These are phyloP conservation scores for Rhizopogon vulgaris DNA, from an alignment of 768 basidiomycete genomes.

Conservation along the genomic window DNA sequence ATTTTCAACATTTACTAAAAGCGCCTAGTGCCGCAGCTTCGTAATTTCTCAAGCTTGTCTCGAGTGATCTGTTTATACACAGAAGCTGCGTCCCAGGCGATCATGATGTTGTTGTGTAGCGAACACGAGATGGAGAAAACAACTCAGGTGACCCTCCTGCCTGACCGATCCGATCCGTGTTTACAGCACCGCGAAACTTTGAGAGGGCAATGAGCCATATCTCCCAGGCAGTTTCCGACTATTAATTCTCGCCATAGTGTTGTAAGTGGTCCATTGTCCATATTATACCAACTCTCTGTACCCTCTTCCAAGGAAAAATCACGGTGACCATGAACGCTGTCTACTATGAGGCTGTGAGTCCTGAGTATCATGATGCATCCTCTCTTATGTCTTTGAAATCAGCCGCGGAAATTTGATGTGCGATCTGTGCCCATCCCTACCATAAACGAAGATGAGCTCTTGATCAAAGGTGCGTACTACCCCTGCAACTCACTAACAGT, in stretches of 20 bases:
- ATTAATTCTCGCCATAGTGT: not conserved
- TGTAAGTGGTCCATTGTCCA: too few species aligned
- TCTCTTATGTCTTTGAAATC: not conserved
- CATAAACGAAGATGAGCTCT: constrained; percentile 48
- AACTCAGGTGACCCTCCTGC: not conserved
- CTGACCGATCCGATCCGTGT: not conserved
- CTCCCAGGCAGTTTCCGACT: constrained; percentile 9
- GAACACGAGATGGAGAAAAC: not conserved
- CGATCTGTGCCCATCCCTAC: constrained; percentile 45
- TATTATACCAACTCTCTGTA: not conserved
- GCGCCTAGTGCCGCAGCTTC: too few species aligned
- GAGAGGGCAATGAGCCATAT: not conserved
- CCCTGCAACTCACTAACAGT: constrained; percentile 5
- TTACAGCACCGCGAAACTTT: not conserved
- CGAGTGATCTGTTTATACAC: not conserved
- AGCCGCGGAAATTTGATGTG: constrained; percentile 49
- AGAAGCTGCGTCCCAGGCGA: not conserved
- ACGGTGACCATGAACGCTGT: constrained; percentile 39
- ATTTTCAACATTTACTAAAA: too few species aligned
- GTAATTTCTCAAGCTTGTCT: not conserved
- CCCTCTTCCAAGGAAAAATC: not conserved
- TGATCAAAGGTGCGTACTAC: constrained; percentile 45
- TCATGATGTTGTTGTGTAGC: not conserved
- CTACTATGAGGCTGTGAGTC: constrained; percentile 37
- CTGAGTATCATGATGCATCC: not conserved